phyloP scores from a whole-genome alignment of 2,329 filamentous ascomycete genomes.

The Ophiostoma ulmi region DNA sequence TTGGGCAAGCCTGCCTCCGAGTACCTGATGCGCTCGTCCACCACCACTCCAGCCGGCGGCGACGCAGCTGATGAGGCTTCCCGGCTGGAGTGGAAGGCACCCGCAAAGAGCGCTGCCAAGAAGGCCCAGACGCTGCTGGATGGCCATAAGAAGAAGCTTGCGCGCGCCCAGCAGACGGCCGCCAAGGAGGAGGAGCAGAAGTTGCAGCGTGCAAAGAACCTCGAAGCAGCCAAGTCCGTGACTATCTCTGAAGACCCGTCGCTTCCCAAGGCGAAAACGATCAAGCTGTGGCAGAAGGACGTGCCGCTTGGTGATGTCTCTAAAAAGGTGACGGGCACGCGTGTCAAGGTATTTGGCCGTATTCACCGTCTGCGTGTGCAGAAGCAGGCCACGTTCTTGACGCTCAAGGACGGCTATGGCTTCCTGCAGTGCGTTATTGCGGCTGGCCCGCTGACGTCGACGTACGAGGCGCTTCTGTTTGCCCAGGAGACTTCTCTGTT shows the following conservation, averaged over 20 bases:
- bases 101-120: conserved; percentile 78
- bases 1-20: conserved; percentile 51
- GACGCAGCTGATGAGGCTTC: conserved; percentile 61
- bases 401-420: conserved; percentile 77
- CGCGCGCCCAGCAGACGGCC: conserved; percentile 68
- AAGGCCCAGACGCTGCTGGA: conserved; percentile 73
- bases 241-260: conserved; percentile 65
- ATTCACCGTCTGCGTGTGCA: conserved; percentile 77
- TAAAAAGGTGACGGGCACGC: conserved; percentile 57
- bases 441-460: conserved; percentile 73
- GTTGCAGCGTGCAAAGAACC: conserved; percentile 59
- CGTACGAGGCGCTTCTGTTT: conserved; percentile 83
- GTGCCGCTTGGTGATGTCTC: conserved; percentile 44
- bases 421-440: conserved; percentile 79
- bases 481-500: conserved; percentile 83
- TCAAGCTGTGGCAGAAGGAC: conserved; percentile 53
- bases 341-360: conserved; percentile 74
- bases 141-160: conserved; percentile 75
- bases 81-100: conserved; percentile 70
- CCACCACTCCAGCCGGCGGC: conserved; percentile 53
- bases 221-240: conserved; percentile 80
- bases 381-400: conserved; percentile 81
- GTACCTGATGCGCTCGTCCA: conserved; percentile 65
- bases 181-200: conserved; percentile 68
- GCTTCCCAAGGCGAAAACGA: conserved; percentile 67